Evolutionary conservation across 2,329 filamentous ascomycete genomes (phyloP).

Genomic region (Lasiodiplodia citricola): DNA sequence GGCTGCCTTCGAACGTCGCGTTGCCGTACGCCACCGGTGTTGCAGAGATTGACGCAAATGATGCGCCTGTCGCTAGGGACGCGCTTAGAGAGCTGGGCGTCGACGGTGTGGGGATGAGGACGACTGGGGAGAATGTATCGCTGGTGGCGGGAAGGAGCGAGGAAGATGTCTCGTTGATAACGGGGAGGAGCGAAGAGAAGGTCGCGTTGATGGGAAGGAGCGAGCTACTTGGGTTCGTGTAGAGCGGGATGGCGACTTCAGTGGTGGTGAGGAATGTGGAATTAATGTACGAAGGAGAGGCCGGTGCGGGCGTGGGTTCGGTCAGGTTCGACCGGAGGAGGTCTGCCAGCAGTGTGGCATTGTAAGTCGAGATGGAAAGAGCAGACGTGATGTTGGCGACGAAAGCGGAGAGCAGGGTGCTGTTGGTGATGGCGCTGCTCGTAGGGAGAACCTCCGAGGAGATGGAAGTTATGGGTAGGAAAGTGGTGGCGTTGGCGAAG

Average conservation of each 20-base stretch:
- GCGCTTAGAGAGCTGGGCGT: too few species aligned
- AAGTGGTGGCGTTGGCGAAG: not conserved
- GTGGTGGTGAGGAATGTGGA: not conserved
- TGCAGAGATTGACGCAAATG: not conserved
- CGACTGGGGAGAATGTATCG: too few species aligned
- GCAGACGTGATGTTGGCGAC: slow-evolving; percentile 4
- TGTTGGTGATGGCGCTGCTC: not conserved
- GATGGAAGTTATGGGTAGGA: not conserved
- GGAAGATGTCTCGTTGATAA: not conserved
- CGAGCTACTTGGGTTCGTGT: not conserved
- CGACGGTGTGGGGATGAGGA: too few species aligned
- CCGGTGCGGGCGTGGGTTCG: not conserved
- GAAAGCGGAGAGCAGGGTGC: not conserved
- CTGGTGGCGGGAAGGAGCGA: not conserved
- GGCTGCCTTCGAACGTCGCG: not conserved
- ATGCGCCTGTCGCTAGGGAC: not conserved
- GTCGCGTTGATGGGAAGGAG: not conserved
- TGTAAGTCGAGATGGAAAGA: slow-evolving; percentile 4
- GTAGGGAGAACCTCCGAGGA: not conserved
- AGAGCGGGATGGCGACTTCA: not conserved
- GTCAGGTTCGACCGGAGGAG: not conserved
- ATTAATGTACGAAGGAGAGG: not conserved
- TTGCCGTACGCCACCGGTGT: not conserved
- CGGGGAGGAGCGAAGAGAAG: not conserved
- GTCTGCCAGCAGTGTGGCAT: not conserved